These are phyloP conservation scores for Nothophytophthora sp. DNA, from an alignment of 352 stramenopile species.

Conservation along the genomic window DNA sequence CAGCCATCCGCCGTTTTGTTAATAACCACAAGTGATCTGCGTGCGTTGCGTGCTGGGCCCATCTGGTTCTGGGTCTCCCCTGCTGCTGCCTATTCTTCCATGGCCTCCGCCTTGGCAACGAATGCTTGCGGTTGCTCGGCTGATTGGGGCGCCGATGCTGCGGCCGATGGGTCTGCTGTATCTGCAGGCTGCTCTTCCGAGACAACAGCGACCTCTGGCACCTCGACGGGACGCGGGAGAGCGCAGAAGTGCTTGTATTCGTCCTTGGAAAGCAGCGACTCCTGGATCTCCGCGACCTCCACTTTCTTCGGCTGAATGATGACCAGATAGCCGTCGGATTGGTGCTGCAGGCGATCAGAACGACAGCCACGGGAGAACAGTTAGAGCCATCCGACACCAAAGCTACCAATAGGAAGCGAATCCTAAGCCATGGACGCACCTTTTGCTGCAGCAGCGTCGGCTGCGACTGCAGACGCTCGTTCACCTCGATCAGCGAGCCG, in stretches of 20 bases:
- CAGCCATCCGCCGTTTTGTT: neutral
- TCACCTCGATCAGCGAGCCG: constrained; percentile 78
- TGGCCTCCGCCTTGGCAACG: constrained; percentile 8
- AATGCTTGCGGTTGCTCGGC: no score
- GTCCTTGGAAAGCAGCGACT: constrained; percentile 74
- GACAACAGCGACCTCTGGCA: neutral
- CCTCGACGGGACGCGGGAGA: constrained; percentile 24
- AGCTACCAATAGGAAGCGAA: neutral
- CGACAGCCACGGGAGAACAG: neutral
- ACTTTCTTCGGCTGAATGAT: constrained; percentile 84
- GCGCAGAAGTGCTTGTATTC: constrained; percentile 77
- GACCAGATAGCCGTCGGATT: constrained; percentile 78
- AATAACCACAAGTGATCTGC: constrained; percentile 1
- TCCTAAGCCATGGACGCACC: constrained; percentile 9
- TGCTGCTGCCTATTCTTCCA: constrained; percentile 23
- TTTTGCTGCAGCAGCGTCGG: constrained; percentile 67
- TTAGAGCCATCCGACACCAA: neutral
- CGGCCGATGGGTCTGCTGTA: no score
- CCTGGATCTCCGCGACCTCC: constrained; percentile 81
- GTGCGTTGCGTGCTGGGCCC: no score
- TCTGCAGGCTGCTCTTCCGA: neutral
- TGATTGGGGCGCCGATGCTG: no score
- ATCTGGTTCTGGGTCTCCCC: neutral
- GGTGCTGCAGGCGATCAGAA: constrained; percentile 31
- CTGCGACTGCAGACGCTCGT: constrained; percentile 58